Conservation (phyloP, 495 filamentous ascomycete genomes). For the Trypethelium eluteriae region DNA sequence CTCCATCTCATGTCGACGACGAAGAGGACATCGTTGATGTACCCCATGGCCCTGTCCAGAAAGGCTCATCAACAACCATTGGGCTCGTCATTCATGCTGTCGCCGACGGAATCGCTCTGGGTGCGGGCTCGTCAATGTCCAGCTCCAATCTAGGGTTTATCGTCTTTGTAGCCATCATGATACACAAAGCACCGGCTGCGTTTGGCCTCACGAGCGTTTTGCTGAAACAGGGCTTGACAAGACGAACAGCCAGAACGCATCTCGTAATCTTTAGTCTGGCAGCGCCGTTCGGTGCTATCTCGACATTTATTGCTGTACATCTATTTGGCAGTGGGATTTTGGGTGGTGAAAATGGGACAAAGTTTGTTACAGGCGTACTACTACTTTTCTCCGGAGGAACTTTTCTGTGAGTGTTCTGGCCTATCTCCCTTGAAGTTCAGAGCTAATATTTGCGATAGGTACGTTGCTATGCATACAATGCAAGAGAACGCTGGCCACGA, state of each 20-base stretch:
- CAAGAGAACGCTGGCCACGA: constrained; percentile 59
- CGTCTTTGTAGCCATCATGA: constrained; percentile 92
- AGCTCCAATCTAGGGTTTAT: constrained; percentile 72
- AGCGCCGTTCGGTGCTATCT: constrained; percentile 76
- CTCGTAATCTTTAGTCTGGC: constrained; percentile 85
- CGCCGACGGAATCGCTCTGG: constrained; percentile 94
- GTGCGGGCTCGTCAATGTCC: constrained; percentile 68
- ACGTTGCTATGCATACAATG: constrained; percentile 98
- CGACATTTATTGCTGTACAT: constrained; percentile 71
- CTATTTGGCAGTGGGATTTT: constrained; percentile 52
- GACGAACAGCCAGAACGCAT: constrained; percentile 75
- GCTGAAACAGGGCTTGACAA: constrained; percentile 79
- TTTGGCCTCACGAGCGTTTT: constrained; percentile 88
- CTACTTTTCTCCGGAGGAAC: constrained; percentile 89
- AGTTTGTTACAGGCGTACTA: constrained; percentile 89
- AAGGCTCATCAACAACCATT: constrained; percentile 64
- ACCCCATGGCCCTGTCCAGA: constrained; percentile 26
- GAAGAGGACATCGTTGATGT: constrained; percentile 26
- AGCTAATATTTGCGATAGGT: constrained; percentile 46
- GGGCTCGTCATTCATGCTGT: constrained; percentile 94
- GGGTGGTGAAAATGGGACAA: constrained; percentile 41
- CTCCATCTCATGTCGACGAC: constrained; percentile 37
- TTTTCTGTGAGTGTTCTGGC: constrained; percentile 64
- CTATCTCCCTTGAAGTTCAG: not conserved
- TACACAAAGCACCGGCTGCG: constrained; percentile 93